Percentiles rank a stretch among this genome's conserved stretches.
Evolutionary conservation across 2,329 filamentous ascomycete species (phyloP).

Genomic region (Fusarium liriodendri): DNA sequence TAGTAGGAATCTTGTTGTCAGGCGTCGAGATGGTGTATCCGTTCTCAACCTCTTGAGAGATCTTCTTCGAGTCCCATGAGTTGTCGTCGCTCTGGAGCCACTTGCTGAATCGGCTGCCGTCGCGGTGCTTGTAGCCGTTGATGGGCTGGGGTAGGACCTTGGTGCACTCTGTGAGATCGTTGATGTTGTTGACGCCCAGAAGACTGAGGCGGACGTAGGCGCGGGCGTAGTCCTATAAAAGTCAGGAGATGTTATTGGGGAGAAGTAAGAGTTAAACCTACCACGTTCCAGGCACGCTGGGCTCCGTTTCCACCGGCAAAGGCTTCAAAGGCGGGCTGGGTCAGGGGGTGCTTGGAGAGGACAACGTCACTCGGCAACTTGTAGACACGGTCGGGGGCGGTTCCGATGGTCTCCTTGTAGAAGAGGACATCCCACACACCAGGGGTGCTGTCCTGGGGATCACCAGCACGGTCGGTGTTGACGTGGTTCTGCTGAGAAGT

Average conservation of each 20-base stretch:
- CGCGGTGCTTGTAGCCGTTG: constrained; percentile 28
- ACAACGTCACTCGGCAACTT: constrained; percentile 56
- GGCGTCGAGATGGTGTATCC: constrained; percentile 40
- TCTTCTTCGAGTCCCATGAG: constrained; percentile 42
- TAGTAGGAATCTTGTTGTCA: constrained; percentile 36
- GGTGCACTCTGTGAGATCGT: constrained; percentile 65
- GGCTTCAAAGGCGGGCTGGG: constrained; percentile 50
- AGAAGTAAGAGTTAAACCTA: constrained; percentile 36
- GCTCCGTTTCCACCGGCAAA: constrained; percentile 49
- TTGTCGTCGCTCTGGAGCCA: constrained; percentile 44
- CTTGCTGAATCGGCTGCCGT: constrained; percentile 39
- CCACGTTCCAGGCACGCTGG: constrained; percentile 55
- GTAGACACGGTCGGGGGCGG: constrained; percentile 51
- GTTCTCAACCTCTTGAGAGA: constrained; percentile 35
- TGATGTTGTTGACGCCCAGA: constrained; percentile 68
- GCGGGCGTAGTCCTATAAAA: constrained; percentile 58
- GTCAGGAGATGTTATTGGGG: background rate
- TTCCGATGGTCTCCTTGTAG: constrained; percentile 55
- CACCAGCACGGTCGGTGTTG: constrained; percentile 52
- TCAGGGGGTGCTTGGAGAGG: constrained; percentile 51
- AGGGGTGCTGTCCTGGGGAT: constrained; percentile 63
- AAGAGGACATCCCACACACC: constrained; percentile 65
- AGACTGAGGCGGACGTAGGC: constrained; percentile 66
- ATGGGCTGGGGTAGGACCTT: constrained; percentile 57
- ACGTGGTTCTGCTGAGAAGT: constrained; percentile 61